These are phyloP conservation scores for Coccinonectria pachysandricola DNA, from an alignment of 2,329 filamentous ascomycete genomes.

Conservation along the genomic window DNA sequence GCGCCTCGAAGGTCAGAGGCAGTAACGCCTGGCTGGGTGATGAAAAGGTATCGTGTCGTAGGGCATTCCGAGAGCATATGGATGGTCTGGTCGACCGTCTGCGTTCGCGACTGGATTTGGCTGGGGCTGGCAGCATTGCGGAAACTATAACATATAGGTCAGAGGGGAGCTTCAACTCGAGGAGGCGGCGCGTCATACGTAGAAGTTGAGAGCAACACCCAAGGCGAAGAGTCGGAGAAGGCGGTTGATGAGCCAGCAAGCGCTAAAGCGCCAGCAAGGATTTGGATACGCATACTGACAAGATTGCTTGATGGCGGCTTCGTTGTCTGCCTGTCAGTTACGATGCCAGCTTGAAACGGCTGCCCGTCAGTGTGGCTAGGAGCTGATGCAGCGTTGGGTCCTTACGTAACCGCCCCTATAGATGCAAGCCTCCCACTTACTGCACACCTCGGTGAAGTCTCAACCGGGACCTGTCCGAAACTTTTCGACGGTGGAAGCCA, in stretches of 20 bases:
- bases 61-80: constrained; percentile 56
- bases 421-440: constrained; percentile 9
- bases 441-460: constrained; percentile 19
- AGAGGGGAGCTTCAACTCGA: constrained; percentile 14
- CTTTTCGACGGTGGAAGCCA: constrained; percentile 14
- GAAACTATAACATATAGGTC: constrained; percentile 21
- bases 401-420: constrained; percentile 21
- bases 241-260: constrained; percentile 53
- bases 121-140: constrained; percentile 21
- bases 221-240: constrained; percentile 80
- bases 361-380: constrained; percentile 7
- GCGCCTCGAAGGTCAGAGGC: constrained; percentile 53
- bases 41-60: constrained; percentile 65
- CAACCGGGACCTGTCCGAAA: constrained; percentile 9
- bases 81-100: constrained; percentile 33
- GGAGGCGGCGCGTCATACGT: constrained; percentile 45
- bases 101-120: constrained; percentile 39
- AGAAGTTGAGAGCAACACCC: constrained; percentile 77
- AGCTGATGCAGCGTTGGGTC: constrained; percentile 14
- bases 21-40: constrained; percentile 66
- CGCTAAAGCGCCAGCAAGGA: constrained; percentile 40
- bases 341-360: constrained; percentile 10
- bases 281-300: constrained; percentile 44
- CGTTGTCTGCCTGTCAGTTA: constrained; percentile 17
- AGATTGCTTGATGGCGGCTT: constrained; percentile 12